Percentiles rank a stretch among this genome's conserved stretches.
phyloP scores from a whole-genome alignment of 805 yeast genomes.

The Wickerhamiella musiphila region DNA sequence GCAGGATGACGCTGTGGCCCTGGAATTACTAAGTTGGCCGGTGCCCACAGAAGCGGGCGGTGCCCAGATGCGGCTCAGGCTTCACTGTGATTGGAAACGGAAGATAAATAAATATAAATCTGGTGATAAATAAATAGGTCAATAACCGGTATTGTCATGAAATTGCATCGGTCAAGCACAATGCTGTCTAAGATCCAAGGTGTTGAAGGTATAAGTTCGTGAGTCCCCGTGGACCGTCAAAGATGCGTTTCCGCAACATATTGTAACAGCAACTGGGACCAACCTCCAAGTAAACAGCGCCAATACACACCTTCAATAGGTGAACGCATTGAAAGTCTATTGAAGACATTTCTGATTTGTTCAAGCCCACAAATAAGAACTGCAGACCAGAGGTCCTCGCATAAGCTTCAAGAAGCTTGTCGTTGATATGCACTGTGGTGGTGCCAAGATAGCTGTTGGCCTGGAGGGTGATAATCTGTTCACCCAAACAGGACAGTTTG shows the following conservation, averaged over 20 bases:
- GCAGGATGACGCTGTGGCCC: too few relatives aligned
- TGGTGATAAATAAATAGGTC: not conserved
- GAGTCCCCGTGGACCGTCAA: conserved; percentile 9
- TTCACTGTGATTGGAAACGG: too few relatives aligned
- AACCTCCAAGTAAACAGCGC: conserved; percentile 6
- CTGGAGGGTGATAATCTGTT: conserved; percentile 5
- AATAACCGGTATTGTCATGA: not conserved
- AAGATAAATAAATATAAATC: too few relatives aligned
- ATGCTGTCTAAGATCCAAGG: too few relatives aligned
- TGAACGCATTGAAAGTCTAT: too few relatives aligned
- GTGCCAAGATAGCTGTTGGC: conserved; percentile 14
- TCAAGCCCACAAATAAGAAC: not conserved
- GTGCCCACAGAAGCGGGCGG: too few relatives aligned
- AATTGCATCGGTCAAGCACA: too few relatives aligned
- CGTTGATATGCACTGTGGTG: conserved; percentile 8
- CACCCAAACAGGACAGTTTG: conserved; percentile 7
- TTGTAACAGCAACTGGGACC: conserved; percentile 5
- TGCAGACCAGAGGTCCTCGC: conserved; percentile 6
- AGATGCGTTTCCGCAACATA: conserved; percentile 4
- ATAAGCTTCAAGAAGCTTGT: conserved; percentile 5
- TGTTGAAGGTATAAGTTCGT: conserved; percentile 10
- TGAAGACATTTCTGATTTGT: too few relatives aligned
- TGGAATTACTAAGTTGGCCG: too few relatives aligned
- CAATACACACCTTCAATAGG: conserved; percentile 4
- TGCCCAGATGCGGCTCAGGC: too few relatives aligned